Conservation (phyloP, 176 grass and related monocot genomes). For the Raddia distichophylla region DNA sequence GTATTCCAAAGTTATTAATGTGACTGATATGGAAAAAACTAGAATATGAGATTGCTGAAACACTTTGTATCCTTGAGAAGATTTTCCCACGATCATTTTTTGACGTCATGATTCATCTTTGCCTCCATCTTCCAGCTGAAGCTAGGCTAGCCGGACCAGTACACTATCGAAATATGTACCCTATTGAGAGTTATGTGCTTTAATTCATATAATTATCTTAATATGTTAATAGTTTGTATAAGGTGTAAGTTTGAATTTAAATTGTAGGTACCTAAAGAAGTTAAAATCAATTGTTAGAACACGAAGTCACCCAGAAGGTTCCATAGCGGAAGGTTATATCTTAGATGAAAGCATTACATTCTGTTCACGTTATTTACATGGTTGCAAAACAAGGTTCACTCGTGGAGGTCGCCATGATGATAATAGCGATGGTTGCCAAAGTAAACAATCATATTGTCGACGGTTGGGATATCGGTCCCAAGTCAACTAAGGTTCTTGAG, state of each 20-base stretch:
- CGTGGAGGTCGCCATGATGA: background rate
- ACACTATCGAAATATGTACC: background rate
- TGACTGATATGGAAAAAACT: background rate
- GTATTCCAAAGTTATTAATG: no score
- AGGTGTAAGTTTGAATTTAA: background rate
- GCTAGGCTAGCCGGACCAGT: background rate
- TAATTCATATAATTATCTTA: no score
- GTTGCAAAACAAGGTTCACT: background rate
- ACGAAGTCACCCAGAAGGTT: background rate
- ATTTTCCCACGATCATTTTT: background rate
- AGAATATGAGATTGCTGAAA: background rate
- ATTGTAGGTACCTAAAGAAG: background rate
- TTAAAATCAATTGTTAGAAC: background rate
- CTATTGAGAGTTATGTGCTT: background rate
- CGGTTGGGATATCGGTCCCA: no score
- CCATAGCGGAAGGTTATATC: background rate
- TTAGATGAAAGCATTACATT: conserved; percentile 3
- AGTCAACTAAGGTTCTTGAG: no score
- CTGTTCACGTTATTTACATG: background rate
- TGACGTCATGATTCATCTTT: background rate
- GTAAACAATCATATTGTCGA: background rate
- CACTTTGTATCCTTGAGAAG: background rate
- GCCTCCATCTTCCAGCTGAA: background rate
- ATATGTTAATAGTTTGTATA: background rate
- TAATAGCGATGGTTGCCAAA: background rate